Percentiles rank a stretch among this genome's conserved stretches.
These are phyloP conservation scores for Tylopilus balloui DNA, from an alignment of 768 basidiomycete genomes.

Conservation along the genomic window DNA sequence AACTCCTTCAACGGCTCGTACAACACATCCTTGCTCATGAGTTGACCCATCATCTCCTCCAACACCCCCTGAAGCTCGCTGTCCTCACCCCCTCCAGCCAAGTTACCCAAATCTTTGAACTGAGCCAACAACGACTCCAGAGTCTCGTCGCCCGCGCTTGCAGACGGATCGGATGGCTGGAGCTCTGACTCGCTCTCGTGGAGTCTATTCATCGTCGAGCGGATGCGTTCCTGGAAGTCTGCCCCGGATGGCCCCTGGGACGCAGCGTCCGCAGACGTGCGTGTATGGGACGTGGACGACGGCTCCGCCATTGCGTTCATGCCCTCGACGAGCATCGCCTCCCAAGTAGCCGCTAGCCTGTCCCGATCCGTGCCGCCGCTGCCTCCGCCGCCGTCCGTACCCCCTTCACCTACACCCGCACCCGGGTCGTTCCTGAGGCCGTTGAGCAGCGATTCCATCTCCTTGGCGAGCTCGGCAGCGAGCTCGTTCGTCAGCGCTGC, in stretches of 20 bases:
- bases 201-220: slow-evolving; percentile 69
- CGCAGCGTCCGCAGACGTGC: background rate
- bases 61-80: slow-evolving; percentile 60
- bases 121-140: slow-evolving; percentile 52
- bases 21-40: slow-evolving; percentile 42
- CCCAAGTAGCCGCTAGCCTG: slow-evolving; percentile 60
- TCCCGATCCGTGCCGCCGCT: slow-evolving; percentile 21
- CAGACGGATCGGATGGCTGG: slow-evolving; percentile 15
- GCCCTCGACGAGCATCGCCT: slow-evolving; percentile 62
- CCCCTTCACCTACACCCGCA: slow-evolving; percentile 15
- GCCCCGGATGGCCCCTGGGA: slow-evolving; percentile 23
- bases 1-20: slow-evolving; percentile 86
- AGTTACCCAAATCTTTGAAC: slow-evolving; percentile 31
- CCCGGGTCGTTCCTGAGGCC: slow-evolving; percentile 14
- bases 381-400: background rate
- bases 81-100: slow-evolving; percentile 35
- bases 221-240: slow-evolving; percentile 66
- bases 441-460: slow-evolving; percentile 42
- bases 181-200: slow-evolving; percentile 55
- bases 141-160: slow-evolving; percentile 27
- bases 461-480: slow-evolving; percentile 36
- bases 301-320: slow-evolving; percentile 39
- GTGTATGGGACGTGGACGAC: background rate
- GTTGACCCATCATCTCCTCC: slow-evolving; percentile 52
- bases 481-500: slow-evolving; percentile 30